phyloP scores from a whole-genome alignment of 2,329 filamentous ascomycete genomes.

The Cytospora piceae region DNA sequence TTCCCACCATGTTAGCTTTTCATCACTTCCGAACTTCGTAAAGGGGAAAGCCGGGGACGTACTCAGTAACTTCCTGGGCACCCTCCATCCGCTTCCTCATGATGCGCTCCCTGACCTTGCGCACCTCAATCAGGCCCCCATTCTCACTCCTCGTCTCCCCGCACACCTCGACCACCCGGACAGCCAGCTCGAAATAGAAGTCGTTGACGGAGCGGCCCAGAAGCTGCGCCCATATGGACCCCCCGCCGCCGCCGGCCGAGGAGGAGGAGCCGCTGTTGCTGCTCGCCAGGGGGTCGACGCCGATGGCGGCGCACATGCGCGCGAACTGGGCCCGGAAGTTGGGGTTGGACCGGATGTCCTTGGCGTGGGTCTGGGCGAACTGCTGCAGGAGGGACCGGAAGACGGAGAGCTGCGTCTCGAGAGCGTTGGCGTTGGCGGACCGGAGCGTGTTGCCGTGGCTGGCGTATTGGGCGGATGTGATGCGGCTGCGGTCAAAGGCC shows the following conservation, averaged over 20 bases:
- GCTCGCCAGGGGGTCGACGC: conserved; percentile 89
- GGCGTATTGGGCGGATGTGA: conserved; percentile 87
- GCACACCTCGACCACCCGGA: conserved; percentile 94
- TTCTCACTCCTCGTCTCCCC: conserved; percentile 85
- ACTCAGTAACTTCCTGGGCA: conserved; percentile 79
- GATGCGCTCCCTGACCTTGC: conserved; percentile 78
- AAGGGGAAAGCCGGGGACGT: conserved; percentile 38
- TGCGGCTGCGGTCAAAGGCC: conserved; percentile 82
- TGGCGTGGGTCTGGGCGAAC: conserved; percentile 91
- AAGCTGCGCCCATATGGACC: conserved; percentile 89
- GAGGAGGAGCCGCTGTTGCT: conserved; percentile 48
- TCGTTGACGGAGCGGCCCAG: conserved; percentile 92
- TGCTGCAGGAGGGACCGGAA: conserved; percentile 95
- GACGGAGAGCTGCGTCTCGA: conserved; percentile 91
- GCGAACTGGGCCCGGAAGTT: conserved; percentile 96
- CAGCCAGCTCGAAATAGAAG: conserved; percentile 97
- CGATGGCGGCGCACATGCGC: conserved; percentile 96
- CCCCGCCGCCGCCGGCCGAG: conserved; percentile 38
- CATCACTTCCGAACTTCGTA: no score
- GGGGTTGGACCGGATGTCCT: conserved; percentile 94
- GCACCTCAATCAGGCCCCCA: conserved; percentile 84
- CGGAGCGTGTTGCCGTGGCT: conserved; percentile 88
- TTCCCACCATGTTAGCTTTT: conserved; percentile 1
- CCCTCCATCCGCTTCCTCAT: conserved; percentile 75
- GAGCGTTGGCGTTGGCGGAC: conserved; percentile 78